Conservation (phyloP, 169 alveolate species). For the Eimeria praecox region DNA sequence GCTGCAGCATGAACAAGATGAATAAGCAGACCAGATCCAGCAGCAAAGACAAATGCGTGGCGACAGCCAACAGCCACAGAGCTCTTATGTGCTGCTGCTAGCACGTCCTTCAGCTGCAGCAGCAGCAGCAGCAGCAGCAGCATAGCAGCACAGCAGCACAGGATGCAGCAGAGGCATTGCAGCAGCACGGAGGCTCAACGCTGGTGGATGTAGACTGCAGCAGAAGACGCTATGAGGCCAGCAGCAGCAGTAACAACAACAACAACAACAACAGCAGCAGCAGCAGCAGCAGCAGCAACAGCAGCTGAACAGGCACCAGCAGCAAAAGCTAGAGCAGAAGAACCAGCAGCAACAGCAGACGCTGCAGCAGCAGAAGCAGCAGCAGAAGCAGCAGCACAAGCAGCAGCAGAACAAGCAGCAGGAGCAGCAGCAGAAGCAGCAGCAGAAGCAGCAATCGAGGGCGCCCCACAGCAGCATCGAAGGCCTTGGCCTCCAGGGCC, state of each 20-base stretch:
- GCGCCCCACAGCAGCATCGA: constrained; percentile 8
- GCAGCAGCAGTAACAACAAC: neutral
- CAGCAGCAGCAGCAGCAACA: neutral
- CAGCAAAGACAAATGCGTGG: constrained; percentile 29
- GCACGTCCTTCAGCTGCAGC: constrained; percentile 29
- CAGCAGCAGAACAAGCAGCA: neutral
- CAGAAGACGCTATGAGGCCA: too few relatives aligned
- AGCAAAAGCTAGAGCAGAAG: neutral
- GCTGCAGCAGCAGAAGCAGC: neutral
- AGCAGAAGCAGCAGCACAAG: too few relatives aligned
- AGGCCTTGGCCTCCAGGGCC: constrained; percentile 26
- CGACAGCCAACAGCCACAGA: constrained; percentile 8
- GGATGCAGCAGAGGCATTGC: constrained; percentile 3
- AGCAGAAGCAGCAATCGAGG: neutral
- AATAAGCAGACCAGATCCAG: neutral
- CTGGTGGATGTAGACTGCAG: neutral
- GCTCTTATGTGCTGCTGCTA: neutral
- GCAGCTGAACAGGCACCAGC: too few relatives aligned
- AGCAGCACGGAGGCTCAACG: neutral
- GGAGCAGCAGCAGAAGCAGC: constrained; percentile 23
- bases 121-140: neutral
- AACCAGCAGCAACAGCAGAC: neutral
- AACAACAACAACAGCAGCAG: constrained; percentile 1
- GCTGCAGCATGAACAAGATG: neutral
- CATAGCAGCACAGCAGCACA: neutral